A percentile compares a stretch with the other conserved stretches of the same genome.
These are phyloP conservation scores for Schwanniomyces polymorphus DNA, from an alignment of 805 yeast species.

Conservation along the genomic window DNA sequence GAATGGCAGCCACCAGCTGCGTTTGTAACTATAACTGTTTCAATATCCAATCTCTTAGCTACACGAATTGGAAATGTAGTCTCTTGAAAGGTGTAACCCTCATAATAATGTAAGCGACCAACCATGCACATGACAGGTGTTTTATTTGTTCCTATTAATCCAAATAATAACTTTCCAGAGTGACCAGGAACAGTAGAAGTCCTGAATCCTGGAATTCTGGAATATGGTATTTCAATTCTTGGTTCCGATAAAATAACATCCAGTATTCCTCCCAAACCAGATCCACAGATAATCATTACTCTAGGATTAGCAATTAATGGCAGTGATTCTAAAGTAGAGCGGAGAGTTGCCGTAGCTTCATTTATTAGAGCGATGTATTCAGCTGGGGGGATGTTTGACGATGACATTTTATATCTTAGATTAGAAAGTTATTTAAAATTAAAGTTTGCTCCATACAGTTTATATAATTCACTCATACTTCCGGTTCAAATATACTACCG, in stretches of 20 bases:
- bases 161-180: conserved; percentile 78
- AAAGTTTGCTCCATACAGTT: too few relatives aligned
- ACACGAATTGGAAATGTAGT: conserved; percentile 86
- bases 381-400: conserved; percentile 5
- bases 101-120: conserved; percentile 90
- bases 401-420: not conserved
- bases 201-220: conserved; percentile 76
- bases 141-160: conserved; percentile 62
- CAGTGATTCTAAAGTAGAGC: conserved; percentile 3
- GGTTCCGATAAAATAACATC: conserved; percentile 43
- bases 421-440: too few relatives aligned
- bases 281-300: conserved; percentile 85
- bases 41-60: conserved; percentile 61
- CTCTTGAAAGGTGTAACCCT: conserved; percentile 81
- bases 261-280: conserved; percentile 89
- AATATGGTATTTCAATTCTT: conserved; percentile 57
- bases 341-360: conserved; percentile 14
- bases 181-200: conserved; percentile 89
- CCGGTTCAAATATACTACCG: too few relatives aligned
- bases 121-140: conserved; percentile 91
- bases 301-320: conserved; percentile 44
- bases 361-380: conserved; percentile 17
- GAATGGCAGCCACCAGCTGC: conserved; percentile 92
- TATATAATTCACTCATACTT: too few relatives aligned
- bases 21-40: conserved; percentile 77